These are phyloP conservation scores for Hordeum pubiflorum DNA, from an alignment of 202 grass and related monocot species.

Conservation along the genomic window DNA sequence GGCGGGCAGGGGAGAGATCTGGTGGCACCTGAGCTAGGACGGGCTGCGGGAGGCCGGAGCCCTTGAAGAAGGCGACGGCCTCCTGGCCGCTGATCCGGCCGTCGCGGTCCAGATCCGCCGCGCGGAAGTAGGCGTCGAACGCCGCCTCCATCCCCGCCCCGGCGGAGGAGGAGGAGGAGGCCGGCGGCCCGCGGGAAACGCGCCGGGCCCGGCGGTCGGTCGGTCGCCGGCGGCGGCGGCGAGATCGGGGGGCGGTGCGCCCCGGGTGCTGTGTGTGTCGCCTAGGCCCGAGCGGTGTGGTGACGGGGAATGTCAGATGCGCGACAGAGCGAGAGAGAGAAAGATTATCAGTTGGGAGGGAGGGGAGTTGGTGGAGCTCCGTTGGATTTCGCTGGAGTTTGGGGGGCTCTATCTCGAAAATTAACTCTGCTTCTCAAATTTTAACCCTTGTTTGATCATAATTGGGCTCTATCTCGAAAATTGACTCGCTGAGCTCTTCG, in stretches of 20 bases:
- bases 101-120: slow-evolving; percentile 89
- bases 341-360: neutral
- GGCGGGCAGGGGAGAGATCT: slow-evolving; percentile 15
- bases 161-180: neutral
- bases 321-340: neutral
- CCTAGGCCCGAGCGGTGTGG: neutral
- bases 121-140: slow-evolving; percentile 91
- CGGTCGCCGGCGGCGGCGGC: slow-evolving; percentile 9
- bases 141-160: slow-evolving; percentile 38
- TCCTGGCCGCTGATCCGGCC: slow-evolving; percentile 90
- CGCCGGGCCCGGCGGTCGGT: neutral
- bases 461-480: too few species aligned
- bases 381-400: slow-evolving; percentile 7
- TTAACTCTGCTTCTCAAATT: neutral
- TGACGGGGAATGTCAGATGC: neutral
- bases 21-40: slow-evolving; percentile 71
- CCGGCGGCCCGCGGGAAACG: neutral
- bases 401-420: neutral
- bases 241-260: slow-evolving; percentile 27
- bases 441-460: neutral
- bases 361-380: neutral
- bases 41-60: slow-evolving; percentile 75
- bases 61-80: slow-evolving; percentile 94
- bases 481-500: too few species aligned
- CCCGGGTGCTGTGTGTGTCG: neutral